Conservation (phyloP, 805 yeast genomes). For the Candida golubevii region DNA sequence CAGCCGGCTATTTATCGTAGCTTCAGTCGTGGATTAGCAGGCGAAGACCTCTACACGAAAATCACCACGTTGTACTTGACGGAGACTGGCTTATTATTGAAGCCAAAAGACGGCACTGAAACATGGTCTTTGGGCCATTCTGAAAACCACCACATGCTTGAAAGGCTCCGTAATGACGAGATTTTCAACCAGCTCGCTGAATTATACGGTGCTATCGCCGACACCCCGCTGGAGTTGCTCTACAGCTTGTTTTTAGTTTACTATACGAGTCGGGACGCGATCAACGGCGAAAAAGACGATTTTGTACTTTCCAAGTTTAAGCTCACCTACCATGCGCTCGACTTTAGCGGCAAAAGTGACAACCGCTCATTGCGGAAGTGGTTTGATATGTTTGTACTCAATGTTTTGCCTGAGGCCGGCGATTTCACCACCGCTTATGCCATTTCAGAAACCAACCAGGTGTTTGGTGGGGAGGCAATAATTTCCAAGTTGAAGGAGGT, state of each 20-base stretch:
- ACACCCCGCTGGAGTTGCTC: constrained; percentile 31
- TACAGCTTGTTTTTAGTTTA: constrained; percentile 30
- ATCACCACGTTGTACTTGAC: constrained; percentile 34
- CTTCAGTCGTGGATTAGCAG: constrained; percentile 21
- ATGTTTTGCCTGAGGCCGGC: constrained; percentile 31
- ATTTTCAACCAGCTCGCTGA: constrained; percentile 17
- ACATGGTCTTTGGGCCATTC: constrained; percentile 7
- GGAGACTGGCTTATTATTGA: constrained; percentile 27
- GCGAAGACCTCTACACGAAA: constrained; percentile 29
- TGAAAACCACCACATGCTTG: constrained; percentile 10
- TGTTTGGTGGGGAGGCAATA: constrained; percentile 11
- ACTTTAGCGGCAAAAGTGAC: constrained; percentile 6
- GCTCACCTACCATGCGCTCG: constrained; percentile 10
- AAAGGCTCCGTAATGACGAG: constrained; percentile 16
- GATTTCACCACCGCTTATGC: constrained; percentile 24
- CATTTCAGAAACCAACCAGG: constrained; percentile 23
- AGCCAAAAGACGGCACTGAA: constrained; percentile 3
- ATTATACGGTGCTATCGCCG: constrained; percentile 18
- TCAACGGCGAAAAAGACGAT: constrained; percentile 9
- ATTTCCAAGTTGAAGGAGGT: constrained; percentile 13
- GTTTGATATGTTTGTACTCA: constrained; percentile 31
- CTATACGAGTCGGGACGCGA: constrained; percentile 23
- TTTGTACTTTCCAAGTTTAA: constrained; percentile 12
- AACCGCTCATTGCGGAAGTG: constrained; percentile 21
- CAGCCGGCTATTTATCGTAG: constrained; percentile 21